Evolutionary conservation across 345 rosid species (phyloP), one percentile per base, ranked within the genome.

Genomic region (Bruguiera sexangula): DNA sequence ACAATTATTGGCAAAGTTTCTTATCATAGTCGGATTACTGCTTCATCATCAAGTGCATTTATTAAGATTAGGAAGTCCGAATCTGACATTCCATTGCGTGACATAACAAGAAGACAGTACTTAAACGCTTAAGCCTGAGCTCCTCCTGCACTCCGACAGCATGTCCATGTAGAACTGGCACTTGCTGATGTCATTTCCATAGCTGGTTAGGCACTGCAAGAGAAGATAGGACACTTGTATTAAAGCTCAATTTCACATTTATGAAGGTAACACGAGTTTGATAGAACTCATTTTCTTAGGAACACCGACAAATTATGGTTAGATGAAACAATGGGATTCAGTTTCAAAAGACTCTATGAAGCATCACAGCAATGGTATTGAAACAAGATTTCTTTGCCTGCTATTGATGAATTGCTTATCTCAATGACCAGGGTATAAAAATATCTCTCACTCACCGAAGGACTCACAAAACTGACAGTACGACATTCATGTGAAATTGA

Each of bases 81-180:
- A 55, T 55, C 60, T 55, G 11, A 22, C 29, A 26, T 26, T 55
- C 60, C 19, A 55, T 22, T 55, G 60, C 18, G 8, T 13, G 50
- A 43, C 18, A 13, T 13, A 15, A 13, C 60, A 9, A 55, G 30
- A 22, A 55, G 60, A 22, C 11, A 30, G 0, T 29, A 52, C 20
- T 77, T 77, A 93, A 36, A 89, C 89, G 74, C 79, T 64, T 79
- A 89, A 58, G 69, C 84, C 87, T 0, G 89, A 82, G 87, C 86
- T 90, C 88, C 71, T 95, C 88, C 75, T 86, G 96, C 99, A 95
- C 77, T 92, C 99, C 0, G 87, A 16, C 83, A 95, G 54, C 99
- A 95, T 90, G 76, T 95, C 97, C 93, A 95, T 83, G 93, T 95
- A 95, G 89, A 95, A 95, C 84, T 92, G 98, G 66, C 99, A 95